Percentiles rank a stretch among this genome's conserved stretches.
Conservation (phyloP, 2,329 filamentous ascomycete species). For the Blastomyces gilchristii region DNA sequence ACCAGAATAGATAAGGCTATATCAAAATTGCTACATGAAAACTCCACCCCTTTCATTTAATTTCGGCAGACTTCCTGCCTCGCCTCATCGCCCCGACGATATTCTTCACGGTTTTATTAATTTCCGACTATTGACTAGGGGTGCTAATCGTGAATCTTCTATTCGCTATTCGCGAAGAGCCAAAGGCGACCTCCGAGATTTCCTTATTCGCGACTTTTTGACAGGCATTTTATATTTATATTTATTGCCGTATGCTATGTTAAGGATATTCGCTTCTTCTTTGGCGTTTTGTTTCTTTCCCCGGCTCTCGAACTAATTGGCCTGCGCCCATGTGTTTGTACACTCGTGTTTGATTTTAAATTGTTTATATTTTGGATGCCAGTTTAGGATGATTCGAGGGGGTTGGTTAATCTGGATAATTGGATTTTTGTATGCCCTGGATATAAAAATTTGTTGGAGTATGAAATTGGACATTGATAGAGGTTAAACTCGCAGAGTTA, state of each 20-base stretch:
- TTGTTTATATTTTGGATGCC: not conserved
- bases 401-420: not conserved
- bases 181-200: not conserved
- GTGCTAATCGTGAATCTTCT: not conserved
- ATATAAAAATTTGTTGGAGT: not conserved
- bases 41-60: not conserved
- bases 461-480: not conserved
- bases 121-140: not conserved
- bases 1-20: too few relatives aligned
- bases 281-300: not conserved
- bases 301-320: not conserved
- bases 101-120: not conserved
- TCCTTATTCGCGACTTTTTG: not conserved
- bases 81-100: conserved; percentile 1
- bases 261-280: not conserved
- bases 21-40: too few relatives aligned
- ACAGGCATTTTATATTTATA: not conserved
- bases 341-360: not conserved
- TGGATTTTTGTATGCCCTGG: not conserved
- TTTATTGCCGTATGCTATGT: not conserved
- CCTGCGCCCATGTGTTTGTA: not conserved
- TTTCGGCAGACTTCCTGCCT: not conserved
- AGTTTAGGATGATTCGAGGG: not conserved
- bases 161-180: not conserved
- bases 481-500: not conserved